Conservation (phyloP, 2,329 filamentous ascomycete species). For the Domatiomyces globalis region DNA sequence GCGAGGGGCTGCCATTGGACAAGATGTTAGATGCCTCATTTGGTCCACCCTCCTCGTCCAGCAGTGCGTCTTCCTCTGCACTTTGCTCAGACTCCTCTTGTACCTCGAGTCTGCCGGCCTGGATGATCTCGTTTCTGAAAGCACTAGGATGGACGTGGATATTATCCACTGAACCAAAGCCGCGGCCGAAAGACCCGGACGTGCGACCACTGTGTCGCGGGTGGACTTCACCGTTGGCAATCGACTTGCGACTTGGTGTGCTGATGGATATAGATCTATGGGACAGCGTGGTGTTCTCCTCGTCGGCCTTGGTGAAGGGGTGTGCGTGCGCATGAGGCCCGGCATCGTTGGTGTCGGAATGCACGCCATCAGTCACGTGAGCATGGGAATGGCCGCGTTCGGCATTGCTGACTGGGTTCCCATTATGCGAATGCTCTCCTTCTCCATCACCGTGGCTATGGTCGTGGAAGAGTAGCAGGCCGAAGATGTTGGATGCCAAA, state of each 20-base stretch:
- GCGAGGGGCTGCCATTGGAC: constrained; percentile 15
- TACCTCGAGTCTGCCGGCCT: constrained; percentile 53
- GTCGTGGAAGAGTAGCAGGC: constrained; percentile 81
- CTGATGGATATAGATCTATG: constrained; percentile 20
- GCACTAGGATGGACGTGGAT: constrained; percentile 78
- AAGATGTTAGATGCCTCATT: constrained; percentile 20
- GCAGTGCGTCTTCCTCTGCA: constrained; percentile 16
- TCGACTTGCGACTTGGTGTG: constrained; percentile 19
- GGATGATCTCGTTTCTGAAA: constrained; percentile 85
- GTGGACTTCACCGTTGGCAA: constrained; percentile 16
- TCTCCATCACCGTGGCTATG: constrained; percentile 71
- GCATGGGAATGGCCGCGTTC: constrained; percentile 40
- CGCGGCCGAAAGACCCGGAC: constrained; percentile 46
- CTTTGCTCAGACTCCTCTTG: constrained; percentile 40
- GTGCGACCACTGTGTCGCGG: constrained; percentile 42
- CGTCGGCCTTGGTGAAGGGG: constrained; percentile 27
- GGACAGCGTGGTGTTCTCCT: constrained; percentile 19
- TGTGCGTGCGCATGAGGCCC: constrained; percentile 48
- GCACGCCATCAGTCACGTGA: constrained; percentile 20
- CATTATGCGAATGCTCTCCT: constrained; percentile 35
- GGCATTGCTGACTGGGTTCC: constrained; percentile 31
- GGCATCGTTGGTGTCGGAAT: constrained; percentile 34
- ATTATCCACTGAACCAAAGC: constrained; percentile 46
- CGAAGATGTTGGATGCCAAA: constrained; percentile 73
- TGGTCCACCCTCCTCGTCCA: constrained; percentile 22